Evolutionary conservation across 2,329 filamentous ascomycete genomes (phyloP).

Genomic region (Fusarium mexicanum): DNA sequence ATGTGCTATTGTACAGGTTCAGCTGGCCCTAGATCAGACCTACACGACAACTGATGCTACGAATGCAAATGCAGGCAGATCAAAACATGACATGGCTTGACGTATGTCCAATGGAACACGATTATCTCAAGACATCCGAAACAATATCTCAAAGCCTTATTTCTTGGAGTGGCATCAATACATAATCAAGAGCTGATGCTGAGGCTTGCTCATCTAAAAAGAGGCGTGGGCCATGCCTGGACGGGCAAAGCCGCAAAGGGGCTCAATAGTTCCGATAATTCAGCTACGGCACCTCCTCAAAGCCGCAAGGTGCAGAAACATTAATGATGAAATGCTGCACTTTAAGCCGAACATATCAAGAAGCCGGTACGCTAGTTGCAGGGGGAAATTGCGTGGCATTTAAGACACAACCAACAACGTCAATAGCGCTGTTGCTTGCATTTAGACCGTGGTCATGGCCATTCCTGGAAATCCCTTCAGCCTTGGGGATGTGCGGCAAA

Average conservation of each 20-base stretch:
- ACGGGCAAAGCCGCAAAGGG: constrained; percentile 24
- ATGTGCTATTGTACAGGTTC: constrained; percentile 21
- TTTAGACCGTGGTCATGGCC: not conserved
- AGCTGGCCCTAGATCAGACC: constrained; percentile 27
- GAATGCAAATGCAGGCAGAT: not conserved
- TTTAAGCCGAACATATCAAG: not conserved
- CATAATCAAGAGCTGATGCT: constrained; percentile 16
- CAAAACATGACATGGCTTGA: constrained; percentile 10
- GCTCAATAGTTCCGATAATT: constrained; percentile 18
- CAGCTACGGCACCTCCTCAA: constrained; percentile 6
- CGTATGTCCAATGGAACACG: not conserved
- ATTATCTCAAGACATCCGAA: constrained; percentile 14
- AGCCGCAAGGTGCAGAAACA: not conserved
- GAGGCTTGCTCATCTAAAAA: constrained; percentile 22
- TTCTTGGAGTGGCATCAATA: not conserved
- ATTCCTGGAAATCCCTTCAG: constrained; percentile 4
- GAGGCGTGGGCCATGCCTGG: constrained; percentile 23
- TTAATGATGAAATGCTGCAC: not conserved
- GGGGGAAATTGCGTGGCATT: constrained; percentile 33
- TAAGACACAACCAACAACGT: constrained; percentile 4
- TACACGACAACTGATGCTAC: constrained; percentile 3
- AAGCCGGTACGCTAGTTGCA: constrained; percentile 14
- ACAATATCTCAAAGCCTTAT: constrained; percentile 22
- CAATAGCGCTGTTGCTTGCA: constrained; percentile 2
- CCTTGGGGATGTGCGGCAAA: constrained; percentile 17